Evolutionary conservation across 176 grass and related monocot genomes (phyloP), one percentile per base, ranked within the genome.

Genomic region (Musa acuminata): DNA sequence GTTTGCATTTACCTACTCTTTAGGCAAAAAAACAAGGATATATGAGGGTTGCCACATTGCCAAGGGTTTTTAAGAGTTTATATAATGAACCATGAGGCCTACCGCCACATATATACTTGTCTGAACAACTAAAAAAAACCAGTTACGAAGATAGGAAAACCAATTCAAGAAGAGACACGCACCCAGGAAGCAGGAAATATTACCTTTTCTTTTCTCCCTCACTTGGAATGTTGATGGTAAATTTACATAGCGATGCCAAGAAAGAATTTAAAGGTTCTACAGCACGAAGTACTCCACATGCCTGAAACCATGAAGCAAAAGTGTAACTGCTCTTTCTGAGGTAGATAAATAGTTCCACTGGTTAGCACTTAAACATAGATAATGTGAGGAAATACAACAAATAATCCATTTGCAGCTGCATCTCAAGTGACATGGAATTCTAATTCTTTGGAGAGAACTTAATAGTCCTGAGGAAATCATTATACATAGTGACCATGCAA

Each of bases 161-260:
- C 26, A 20, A 65, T 65, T 26, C 8, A 13, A 35, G 7, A n/a
- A 43, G 35, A 43, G 35, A 43, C 35, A 6, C 4, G 35, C 35
- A 43, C 35, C 35, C 35, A 43, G 35, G 35, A 72, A 13, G 49
- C n/a, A 59, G 49, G 63, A 53, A 8, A 60, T 66, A 51, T 43
- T 85, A 98, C 94, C 94, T 98, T 88, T 80, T 93, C 84, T 87
- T 98, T 68, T 98, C 94, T 66, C 80, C 87, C 80, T 98, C 90
- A 62, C 76, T 98, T 77, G 94, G 90, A 84, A 85, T 89, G 69
- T 86, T 98, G 75, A 93, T 98, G 80, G 94, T 93, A 85, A 98
- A 98, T 82, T 98, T 98, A 86, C 94, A 98, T 60, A 98, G 84
- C 23, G 94, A 98, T 87, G 94, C 94, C 75, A 98, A 83, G 82